A percentile compares a stretch with the other conserved stretches of the same genome.
These are phyloP conservation scores for Jacaranda copaia DNA, from an alignment of 257 asterid species.

Conservation along the genomic window DNA sequence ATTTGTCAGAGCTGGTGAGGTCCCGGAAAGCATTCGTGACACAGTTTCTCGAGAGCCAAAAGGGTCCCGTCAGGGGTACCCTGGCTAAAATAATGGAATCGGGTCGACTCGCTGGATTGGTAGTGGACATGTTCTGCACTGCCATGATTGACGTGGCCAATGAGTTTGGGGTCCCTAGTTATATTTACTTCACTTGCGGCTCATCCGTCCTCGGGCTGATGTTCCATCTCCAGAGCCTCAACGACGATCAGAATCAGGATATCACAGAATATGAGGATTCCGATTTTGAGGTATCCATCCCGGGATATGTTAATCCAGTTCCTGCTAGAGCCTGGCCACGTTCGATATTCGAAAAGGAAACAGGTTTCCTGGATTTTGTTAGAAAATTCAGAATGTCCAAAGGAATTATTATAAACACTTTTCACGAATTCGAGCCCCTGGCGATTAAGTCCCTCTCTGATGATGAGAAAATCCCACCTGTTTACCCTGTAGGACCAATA, in stretches of 20 bases:
- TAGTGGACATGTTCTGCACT: conserved; percentile 37
- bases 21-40: neutral
- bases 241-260: conserved; percentile 27
- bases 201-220: conserved; percentile 51
- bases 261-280: neutral
- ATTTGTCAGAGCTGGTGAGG: neutral
- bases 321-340: conserved; percentile 43
- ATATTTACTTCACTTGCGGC: conserved; percentile 49
- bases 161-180: conserved; percentile 53
- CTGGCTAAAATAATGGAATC: conserved; percentile 25
- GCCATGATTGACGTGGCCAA: conserved; percentile 58
- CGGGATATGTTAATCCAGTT: conserved; percentile 38
- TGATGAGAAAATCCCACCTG: conserved; percentile 35
- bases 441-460: conserved; percentile 30
- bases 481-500: conserved; percentile 48
- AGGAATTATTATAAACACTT: conserved; percentile 49
- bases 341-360: neutral
- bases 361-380: neutral
- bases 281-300: neutral
- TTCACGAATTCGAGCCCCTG: conserved; percentile 42
- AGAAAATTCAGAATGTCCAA: conserved; percentile 37
- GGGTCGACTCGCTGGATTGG: conserved; percentile 39
- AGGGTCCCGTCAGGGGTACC: conserved; percentile 31
- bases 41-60: conserved; percentile 39
- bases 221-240: conserved; percentile 38